Conservation (phyloP, 192 early-diverging fungal genomes). For the Phycomyces nitens region DNA sequence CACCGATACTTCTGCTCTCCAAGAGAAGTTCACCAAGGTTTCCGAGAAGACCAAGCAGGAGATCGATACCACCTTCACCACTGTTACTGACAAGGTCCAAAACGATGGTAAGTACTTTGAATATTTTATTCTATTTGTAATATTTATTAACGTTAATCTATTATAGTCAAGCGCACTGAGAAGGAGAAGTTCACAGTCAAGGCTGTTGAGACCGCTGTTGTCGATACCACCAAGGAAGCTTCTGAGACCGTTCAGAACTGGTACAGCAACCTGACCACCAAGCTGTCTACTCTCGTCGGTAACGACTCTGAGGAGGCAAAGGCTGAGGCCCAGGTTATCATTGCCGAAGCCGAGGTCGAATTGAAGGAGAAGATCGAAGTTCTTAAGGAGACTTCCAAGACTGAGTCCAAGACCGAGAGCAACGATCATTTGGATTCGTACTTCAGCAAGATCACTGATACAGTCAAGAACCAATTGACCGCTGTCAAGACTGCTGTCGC, state of each 20-base stretch:
- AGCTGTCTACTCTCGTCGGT: not conserved
- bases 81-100: slow-evolving; percentile 1
- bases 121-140: not conserved
- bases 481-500: slow-evolving; percentile 7
- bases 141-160: not conserved
- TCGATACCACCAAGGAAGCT: slow-evolving; percentile 1
- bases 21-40: not conserved
- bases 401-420: not conserved
- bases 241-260: slow-evolving; percentile 10
- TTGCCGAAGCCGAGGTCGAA: slow-evolving; percentile 17
- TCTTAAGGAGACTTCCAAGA: no score
- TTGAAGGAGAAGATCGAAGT: slow-evolving; percentile 11
- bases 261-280: not conserved
- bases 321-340: not conserved
- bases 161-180: not conserved
- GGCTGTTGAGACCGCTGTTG: not conserved
- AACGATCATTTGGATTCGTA: slow-evolving; percentile 7
- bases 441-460: slow-evolving; percentile 12
- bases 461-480: slow-evolving; percentile 9
- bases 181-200: not conserved
- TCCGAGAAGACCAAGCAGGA: not conserved
- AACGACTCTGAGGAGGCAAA: slow-evolving; percentile 8
- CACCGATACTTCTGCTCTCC: not conserved
- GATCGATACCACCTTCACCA: slow-evolving; percentile 3
- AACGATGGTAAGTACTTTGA: slow-evolving; percentile 8